A percentile compares a stretch with the other conserved stretches of the same genome.
Conservation (phyloP, 306 rosid genomes). For the Ochetophila trinervis region DNA sequence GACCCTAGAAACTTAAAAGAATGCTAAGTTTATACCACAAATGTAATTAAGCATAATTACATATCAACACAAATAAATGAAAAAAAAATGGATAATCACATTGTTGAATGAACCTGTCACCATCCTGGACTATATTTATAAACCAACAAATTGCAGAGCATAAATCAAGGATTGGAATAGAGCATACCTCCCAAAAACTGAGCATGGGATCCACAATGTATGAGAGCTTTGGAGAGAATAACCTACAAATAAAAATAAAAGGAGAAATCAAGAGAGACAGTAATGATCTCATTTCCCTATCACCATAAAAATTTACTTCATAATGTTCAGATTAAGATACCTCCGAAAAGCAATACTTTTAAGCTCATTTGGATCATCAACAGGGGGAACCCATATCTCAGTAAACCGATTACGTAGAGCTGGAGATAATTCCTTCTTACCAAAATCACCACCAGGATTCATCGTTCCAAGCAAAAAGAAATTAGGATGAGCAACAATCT, state of each 20-base stretch:
- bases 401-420: conserved; percentile 96
- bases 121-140: too few species aligned
- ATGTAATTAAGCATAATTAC: too few species aligned
- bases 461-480: conserved; percentile 90
- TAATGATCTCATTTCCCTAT: not conserved
- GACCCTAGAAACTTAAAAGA: too few species aligned
- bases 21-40: too few species aligned
- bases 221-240: conserved; percentile 41
- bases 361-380: conserved; percentile 66
- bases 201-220: conserved; percentile 65
- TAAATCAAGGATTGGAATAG: not conserved
- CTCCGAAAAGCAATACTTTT: conserved; percentile 44
- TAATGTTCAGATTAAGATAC: not conserved
- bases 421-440: conserved; percentile 83
- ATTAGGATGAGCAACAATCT: conserved; percentile 55
- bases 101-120: too few species aligned
- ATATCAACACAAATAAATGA: too few species aligned
- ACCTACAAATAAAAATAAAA: conserved; percentile 38
- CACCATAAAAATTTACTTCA: conserved; percentile 6
- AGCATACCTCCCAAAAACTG: conserved; percentile 71
- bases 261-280: not conserved
- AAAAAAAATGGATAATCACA: too few species aligned
- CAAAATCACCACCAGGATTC: conserved; percentile 99
- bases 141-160: not conserved
- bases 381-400: conserved; percentile 97